Percentiles rank a stretch among this genome's conserved stretches.
Conservation (phyloP, 116 monocot genomes). For the Posidonia oceanica region DNA sequence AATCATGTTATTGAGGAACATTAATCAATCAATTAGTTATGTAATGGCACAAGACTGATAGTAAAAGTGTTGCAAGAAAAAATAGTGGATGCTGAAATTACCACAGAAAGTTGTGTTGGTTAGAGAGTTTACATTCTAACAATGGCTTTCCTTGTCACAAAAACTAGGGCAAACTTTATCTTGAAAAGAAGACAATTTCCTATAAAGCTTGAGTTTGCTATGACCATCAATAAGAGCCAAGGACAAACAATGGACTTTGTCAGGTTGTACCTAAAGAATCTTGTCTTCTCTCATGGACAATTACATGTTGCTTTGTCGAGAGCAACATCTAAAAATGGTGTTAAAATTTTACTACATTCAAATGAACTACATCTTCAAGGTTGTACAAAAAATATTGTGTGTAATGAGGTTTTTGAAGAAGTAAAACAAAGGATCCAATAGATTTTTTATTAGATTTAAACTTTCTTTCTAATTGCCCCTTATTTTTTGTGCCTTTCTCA, state of each 20-base stretch:
- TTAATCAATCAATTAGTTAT: no score
- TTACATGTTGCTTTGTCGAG: neutral
- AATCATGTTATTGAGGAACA: no score
- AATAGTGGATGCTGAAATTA: neutral
- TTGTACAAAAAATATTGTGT: neutral
- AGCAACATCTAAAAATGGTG: neutral
- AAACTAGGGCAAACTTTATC: neutral
- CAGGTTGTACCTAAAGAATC: neutral
- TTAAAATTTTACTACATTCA: neutral
- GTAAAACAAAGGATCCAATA: neutral
- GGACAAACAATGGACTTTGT: neutral
- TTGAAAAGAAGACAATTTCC: conserved; percentile 1
- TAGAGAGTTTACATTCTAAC: neutral
- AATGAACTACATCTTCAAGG: neutral
- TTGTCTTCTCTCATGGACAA: neutral
- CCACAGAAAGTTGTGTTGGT: neutral
- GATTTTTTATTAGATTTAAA: neutral
- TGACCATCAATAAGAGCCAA: neutral
- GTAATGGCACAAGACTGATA: conserved; percentile 1
- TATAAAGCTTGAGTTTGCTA: neutral
- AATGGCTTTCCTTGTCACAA: neutral
- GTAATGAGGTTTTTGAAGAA: neutral
- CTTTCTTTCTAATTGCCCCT: neutral
- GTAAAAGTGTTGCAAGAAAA: neutral
- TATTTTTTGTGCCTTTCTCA: no score